These are phyloP conservation scores for Trichoderma pleuroti DNA, from an alignment of 2,329 filamentous ascomycete genomes.

Conservation along the genomic window DNA sequence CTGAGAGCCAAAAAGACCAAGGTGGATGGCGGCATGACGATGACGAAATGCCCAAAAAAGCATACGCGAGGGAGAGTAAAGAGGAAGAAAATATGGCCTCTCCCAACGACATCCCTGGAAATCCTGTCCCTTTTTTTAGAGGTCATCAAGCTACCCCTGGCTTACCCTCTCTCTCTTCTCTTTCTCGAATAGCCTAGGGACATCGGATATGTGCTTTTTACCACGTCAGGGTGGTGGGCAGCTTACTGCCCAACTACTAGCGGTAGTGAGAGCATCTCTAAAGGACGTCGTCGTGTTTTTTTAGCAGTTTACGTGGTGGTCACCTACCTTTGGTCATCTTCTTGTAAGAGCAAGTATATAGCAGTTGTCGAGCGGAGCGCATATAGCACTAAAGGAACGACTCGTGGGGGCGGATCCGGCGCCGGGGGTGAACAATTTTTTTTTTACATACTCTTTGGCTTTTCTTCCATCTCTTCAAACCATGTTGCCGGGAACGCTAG, in stretches of 20 bases:
- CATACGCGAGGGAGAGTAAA: neutral
- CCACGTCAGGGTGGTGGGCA: neutral
- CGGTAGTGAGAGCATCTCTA: neutral
- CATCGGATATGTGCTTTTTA: neutral
- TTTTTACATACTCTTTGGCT: neutral
- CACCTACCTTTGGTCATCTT: neutral
- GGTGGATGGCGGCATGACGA: constrained; percentile 3
- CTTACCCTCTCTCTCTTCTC: neutral
- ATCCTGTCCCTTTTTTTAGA: neutral
- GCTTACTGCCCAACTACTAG: neutral
- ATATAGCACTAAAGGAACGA: constrained; percentile 3
- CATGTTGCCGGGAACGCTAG: neutral
- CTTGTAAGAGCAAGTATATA: constrained; percentile 6
- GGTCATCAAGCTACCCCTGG: neutral
- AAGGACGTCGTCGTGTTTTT: neutral
- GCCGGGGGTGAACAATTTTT: neutral
- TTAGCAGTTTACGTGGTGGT: neutral
- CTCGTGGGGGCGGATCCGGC: neutral
- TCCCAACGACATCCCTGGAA: neutral
- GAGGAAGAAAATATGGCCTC: neutral
- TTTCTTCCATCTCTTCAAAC: neutral
- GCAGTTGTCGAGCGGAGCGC: constrained; percentile 10
- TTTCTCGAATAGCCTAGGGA: neutral
- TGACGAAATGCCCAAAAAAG: neutral
- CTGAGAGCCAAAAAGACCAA: neutral